Conservation (phyloP, 495 filamentous ascomycete genomes). For the Cryomyces minteri region DNA sequence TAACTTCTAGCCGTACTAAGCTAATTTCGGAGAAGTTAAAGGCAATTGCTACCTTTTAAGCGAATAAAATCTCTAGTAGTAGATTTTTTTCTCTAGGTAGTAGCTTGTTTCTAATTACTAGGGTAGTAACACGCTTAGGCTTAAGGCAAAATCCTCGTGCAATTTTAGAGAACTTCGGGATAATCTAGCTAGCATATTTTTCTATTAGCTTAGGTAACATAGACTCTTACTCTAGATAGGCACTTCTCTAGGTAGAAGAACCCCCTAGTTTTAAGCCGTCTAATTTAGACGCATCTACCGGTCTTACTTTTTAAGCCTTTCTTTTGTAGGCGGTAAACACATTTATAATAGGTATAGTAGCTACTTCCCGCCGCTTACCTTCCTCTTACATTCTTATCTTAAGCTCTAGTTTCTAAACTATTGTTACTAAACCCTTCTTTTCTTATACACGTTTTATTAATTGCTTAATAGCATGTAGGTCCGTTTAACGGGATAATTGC, state of each 20-base stretch:
- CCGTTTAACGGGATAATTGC: too few species aligned
- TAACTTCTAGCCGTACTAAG: background rate
- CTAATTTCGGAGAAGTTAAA: background rate
- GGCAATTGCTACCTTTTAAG: background rate
- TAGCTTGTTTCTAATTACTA: background rate
- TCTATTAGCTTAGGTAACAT: background rate
- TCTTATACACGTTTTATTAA: background rate
- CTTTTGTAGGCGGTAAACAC: too few species aligned
- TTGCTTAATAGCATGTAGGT: too few species aligned
- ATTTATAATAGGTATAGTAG: too few species aligned
- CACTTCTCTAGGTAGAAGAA: background rate
- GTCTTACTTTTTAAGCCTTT: too few species aligned
- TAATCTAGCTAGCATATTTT: background rate
- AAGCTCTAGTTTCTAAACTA: background rate
- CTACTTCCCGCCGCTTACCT: background rate
- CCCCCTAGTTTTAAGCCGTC: background rate
- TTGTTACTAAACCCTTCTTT: background rate
- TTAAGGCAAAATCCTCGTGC: background rate
- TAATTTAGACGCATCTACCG: background rate
- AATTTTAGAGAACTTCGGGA: background rate
- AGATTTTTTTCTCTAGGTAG: background rate
- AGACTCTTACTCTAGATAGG: background rate
- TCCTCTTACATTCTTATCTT: background rate
- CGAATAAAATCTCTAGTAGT: background rate
- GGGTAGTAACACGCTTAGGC: background rate